Evolutionary conservation across 495 filamentous ascomycete species (phyloP).

Genomic region (Aspergillus sclerotiicarbonarius): DNA sequence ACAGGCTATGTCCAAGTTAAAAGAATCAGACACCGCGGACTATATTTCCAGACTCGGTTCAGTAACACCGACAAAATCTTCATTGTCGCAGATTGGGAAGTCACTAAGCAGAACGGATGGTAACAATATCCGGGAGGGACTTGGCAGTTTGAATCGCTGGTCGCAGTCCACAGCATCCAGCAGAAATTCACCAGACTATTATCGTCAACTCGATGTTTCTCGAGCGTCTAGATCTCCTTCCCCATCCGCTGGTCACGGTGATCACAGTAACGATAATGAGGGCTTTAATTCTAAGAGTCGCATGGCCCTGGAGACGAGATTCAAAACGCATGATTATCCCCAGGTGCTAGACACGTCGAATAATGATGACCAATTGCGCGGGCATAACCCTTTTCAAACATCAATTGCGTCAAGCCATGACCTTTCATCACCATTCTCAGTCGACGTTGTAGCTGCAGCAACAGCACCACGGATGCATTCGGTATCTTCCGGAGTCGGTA

Average conservation of each 20-base stretch:
- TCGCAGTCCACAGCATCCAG: slow-evolving; percentile 75
- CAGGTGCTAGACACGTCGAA: slow-evolving; percentile 13
- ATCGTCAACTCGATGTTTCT: slow-evolving; percentile 52
- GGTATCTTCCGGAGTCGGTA: not conserved
- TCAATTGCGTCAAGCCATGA: not conserved
- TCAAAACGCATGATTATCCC: slow-evolving; percentile 13
- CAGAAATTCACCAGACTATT: slow-evolving; percentile 50
- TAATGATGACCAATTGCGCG: slow-evolving; percentile 9
- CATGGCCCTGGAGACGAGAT: slow-evolving; percentile 15
- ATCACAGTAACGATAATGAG: slow-evolving; percentile 23
- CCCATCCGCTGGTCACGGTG: not conserved
- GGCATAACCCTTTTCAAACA: slow-evolving; percentile 7
- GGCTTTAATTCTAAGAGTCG: slow-evolving; percentile 16
- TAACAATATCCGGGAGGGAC: slow-evolving; percentile 56
- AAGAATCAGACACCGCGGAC: not conserved
- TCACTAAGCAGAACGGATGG: slow-evolving; percentile 22
- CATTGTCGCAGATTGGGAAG: slow-evolving; percentile 19
- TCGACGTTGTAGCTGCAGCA: not conserved
- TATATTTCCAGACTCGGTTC: slow-evolving; percentile 2
- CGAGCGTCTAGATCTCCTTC: slow-evolving; percentile 41
- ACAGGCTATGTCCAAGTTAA: not conserved
- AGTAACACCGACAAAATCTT: slow-evolving; percentile 6
- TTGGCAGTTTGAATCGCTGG: slow-evolving; percentile 79
- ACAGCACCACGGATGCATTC: slow-evolving; percentile 1
- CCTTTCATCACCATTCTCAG: slow-evolving; percentile 3